Base-by-base conservation (phyloP, 371 early-diverging fungal species). In the Apophysomyces ossiformis region DNA sequence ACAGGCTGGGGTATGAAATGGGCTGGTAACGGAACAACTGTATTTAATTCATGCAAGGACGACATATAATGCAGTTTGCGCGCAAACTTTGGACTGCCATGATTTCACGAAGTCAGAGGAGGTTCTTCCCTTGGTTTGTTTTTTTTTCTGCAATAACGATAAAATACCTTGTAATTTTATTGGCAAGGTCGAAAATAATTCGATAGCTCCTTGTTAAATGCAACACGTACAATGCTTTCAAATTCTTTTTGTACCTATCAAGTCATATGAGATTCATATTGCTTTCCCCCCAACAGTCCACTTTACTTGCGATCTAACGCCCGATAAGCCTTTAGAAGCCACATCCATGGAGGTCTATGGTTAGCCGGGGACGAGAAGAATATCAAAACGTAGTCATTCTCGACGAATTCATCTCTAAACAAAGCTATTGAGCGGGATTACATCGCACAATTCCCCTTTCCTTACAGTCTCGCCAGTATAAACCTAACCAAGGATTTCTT, bases 1-100 rank as follows among this genome's bases (percentile, higher is more conserved):
- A 97, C 92, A 37, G 88, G 83, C 39, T 87, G 81, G 11, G 98
- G 96, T 58, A 96, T 89, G 36, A 87, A 77, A 65, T 95, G 85
- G 65, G 91, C 86, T 43, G 85, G 82, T 16, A 95, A 71, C 0
- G 90, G 91, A 18, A 96, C 85, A 8, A 76, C 69, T n/a, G 47
- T 66, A 36, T 86, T 89, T 32, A 97, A 83, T 18, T 88, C 81
- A 11, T 89, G 81, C 39, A 96, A 75, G 38, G 79, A 91, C 37
- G 90, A 81, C 18, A 94, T 74, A 80, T 95, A 96, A 54, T 82
- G 83, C 21, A 97, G 77, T 75, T 97, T 97, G 47, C 85, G 82
- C n/a, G 91, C 86, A 78, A 97, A 97, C 76, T 97, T 97, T 15
- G 96, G 96, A 66, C 98, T 95, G 57, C 60, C 37, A 46, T 36